phyloP scores from a whole-genome alignment of 2,329 filamentous ascomycete species.

The Trichoderma gracile region DNA sequence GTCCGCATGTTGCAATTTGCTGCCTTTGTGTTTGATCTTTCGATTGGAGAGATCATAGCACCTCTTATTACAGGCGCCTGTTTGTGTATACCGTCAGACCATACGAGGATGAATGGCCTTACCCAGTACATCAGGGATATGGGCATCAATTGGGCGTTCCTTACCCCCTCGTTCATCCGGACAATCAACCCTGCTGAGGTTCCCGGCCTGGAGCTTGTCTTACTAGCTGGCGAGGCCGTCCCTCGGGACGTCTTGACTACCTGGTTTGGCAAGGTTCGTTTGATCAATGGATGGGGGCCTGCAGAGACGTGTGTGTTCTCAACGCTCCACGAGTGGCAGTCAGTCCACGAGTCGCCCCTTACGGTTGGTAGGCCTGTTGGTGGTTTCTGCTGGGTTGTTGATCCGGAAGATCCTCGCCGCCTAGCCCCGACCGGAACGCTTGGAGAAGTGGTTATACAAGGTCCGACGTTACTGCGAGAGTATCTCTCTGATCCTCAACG shows the following conservation, averaged over 20 bases:
- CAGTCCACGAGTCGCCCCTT: slow-evolving; percentile 18
- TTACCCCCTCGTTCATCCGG: slow-evolving; percentile 22
- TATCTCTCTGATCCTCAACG: slow-evolving; percentile 21
- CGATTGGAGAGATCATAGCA: slow-evolving; percentile 19
- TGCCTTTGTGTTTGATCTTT: slow-evolving; percentile 23
- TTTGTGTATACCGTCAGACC: slow-evolving; percentile 19
- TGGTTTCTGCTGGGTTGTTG: slow-evolving; percentile 23
- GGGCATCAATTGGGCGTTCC: slow-evolving; percentile 21
- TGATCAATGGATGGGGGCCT: slow-evolving; percentile 30
- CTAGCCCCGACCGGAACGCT: slow-evolving; percentile 14
- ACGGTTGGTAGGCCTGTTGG: slow-evolving; percentile 24
- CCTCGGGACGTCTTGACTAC: slow-evolving; percentile 21
- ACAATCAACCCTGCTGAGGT: slow-evolving; percentile 18
- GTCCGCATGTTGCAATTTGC: slow-evolving; percentile 26
- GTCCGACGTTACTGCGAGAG: slow-evolving; percentile 15
- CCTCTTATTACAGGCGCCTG: slow-evolving; percentile 17
- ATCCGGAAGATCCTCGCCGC: slow-evolving; percentile 17
- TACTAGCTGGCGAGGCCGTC: slow-evolving; percentile 27
- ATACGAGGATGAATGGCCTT: slow-evolving; percentile 22
- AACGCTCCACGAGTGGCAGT: slow-evolving; percentile 26
- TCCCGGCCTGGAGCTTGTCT: slow-evolving; percentile 20
- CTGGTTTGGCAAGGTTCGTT: slow-evolving; percentile 24
- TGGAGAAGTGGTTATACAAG: slow-evolving; percentile 23
- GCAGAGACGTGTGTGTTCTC: slow-evolving; percentile 27
- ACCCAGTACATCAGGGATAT: slow-evolving; percentile 15